Base-by-base conservation (phyloP, 352 stramenopile species). In the Plasmopara halstedii region DNA sequence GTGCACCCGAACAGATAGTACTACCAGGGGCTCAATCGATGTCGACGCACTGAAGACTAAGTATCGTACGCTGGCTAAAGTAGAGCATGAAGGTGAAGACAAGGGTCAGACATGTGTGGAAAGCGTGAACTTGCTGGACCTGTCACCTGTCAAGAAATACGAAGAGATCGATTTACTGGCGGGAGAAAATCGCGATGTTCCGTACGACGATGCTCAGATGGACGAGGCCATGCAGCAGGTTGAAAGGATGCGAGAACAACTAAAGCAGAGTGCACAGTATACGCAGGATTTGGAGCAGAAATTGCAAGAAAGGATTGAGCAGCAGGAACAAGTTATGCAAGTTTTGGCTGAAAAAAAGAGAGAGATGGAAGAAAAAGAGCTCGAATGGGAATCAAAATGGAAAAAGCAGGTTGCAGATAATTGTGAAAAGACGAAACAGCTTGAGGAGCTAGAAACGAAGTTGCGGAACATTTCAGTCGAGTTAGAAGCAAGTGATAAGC, bases 121-220 rank as follows among this genome's bases (percentile, higher is more conserved):
- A 22, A 78, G 45, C 23, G 57, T 68, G 0, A 64, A 77, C 8
- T 33, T 88, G 34, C 34, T 74, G 46, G 53, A 70, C 14, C 44
- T 81, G 32, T 80, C 76, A 0, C 73, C 68, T 17, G 33, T 65
- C 17, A 56, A 43, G 7, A 59, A 56, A 14, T 82, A 82, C 27
- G 58, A 83, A 15, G 68, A 85, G 31, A 78, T 86, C 35, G 73
- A 87, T 38, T 40, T 87, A 46, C 19, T 31, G 37, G 19, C 19
- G 78, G 13, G 61, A 37, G 51, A 31, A 31, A 3, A 54, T 40
- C 18, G 48, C 37, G 9, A 22, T 10, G 22, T 48, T 4, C 19
- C 32, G 10, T 40, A 52, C 14, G 21, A 40, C 27, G 60, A 72
- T 15, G 26, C 38, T 31, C 56, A 81, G 53, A 31, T 83, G 33